A percentile compares a stretch with the other conserved stretches of the same genome.
Evolutionary conservation across 2,329 filamentous ascomycete species (phyloP).

Genomic region (Talaromyces sp.): DNA sequence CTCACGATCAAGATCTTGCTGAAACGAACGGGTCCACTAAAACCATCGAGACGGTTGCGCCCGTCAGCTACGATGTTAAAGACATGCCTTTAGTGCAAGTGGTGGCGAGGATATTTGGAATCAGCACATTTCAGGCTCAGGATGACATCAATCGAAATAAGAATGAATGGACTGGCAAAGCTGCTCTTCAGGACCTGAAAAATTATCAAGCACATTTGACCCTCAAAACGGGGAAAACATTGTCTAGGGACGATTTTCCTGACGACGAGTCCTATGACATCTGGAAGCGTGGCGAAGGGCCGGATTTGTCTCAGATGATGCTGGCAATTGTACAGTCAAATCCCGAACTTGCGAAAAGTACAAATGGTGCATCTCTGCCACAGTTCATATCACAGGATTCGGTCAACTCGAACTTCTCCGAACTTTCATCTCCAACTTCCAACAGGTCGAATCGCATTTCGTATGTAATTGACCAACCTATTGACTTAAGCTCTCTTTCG

Average conservation of each 20-base stretch:
- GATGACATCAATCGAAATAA: constrained; percentile 80
- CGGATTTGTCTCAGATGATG: constrained; percentile 89
- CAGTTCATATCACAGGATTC: constrained; percentile 45
- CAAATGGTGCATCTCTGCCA: constrained; percentile 57
- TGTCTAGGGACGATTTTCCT: constrained; percentile 84
- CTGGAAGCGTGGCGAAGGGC: constrained; percentile 87
- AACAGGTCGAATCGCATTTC: constrained; percentile 47
- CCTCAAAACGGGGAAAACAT: constrained; percentile 69
- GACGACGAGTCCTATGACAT: constrained; percentile 79
- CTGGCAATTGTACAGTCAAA: constrained; percentile 81
- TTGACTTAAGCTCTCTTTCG: constrained; percentile 58
- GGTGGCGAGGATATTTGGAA: constrained; percentile 80
- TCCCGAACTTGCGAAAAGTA: constrained; percentile 77
- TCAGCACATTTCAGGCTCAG: constrained; percentile 75
- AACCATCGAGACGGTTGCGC: constrained; percentile 77
- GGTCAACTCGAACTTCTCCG: constrained; percentile 42
- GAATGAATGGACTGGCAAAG: constrained; percentile 82
- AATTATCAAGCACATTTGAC: constrained; percentile 86
- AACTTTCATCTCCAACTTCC: constrained; percentile 46
- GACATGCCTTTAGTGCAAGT: constrained; percentile 93
- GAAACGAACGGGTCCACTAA: constrained; percentile 55
- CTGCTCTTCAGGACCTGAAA: constrained; percentile 86
- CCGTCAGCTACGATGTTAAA: constrained; percentile 86
- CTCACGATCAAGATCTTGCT: constrained; percentile 86
- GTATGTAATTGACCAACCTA: constrained; percentile 62